Conservation (phyloP, 441 rosid genomes). For the Eutrema salsugineum region DNA sequence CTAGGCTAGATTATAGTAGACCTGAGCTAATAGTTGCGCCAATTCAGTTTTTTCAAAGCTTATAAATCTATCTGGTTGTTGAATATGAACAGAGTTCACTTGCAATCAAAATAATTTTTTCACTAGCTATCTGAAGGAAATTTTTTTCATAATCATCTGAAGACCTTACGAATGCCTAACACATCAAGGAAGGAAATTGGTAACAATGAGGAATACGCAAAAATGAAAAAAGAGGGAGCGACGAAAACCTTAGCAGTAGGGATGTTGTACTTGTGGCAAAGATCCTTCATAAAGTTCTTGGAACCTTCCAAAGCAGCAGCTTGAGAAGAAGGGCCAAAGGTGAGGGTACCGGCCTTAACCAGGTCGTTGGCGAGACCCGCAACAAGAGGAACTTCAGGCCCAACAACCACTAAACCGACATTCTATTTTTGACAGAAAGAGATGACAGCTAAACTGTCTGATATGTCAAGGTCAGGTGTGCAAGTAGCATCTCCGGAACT, state of each 20-base stretch:
- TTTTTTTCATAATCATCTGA: neutral
- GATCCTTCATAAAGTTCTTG: slow-evolving; percentile 85
- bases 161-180: neutral
- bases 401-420: slow-evolving; percentile 80
- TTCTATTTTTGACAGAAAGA: slow-evolving; percentile 58
- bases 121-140: neutral
- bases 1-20: neutral
- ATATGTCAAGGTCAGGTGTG: slow-evolving; percentile 58
- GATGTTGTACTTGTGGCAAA: slow-evolving; percentile 78
- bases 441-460: slow-evolving; percentile 61
- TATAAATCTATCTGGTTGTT: neutral
- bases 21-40: neutral
- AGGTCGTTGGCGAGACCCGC: slow-evolving; percentile 82
- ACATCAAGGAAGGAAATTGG: neutral
- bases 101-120: neutral
- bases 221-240: neutral
- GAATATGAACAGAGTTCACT: neutral
- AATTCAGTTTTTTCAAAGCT: neutral
- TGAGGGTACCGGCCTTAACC: slow-evolving; percentile 59
- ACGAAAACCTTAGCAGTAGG: slow-evolving; percentile 86
- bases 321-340: slow-evolving; percentile 89
- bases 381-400: slow-evolving; percentile 94
- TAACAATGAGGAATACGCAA: neutral
- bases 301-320: slow-evolving; percentile 98
- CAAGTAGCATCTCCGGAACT: slow-evolving; percentile 88